Evolutionary conservation across 768 basidiomycete species (phyloP).

Genomic region (Kwoniella bestiolae): DNA sequence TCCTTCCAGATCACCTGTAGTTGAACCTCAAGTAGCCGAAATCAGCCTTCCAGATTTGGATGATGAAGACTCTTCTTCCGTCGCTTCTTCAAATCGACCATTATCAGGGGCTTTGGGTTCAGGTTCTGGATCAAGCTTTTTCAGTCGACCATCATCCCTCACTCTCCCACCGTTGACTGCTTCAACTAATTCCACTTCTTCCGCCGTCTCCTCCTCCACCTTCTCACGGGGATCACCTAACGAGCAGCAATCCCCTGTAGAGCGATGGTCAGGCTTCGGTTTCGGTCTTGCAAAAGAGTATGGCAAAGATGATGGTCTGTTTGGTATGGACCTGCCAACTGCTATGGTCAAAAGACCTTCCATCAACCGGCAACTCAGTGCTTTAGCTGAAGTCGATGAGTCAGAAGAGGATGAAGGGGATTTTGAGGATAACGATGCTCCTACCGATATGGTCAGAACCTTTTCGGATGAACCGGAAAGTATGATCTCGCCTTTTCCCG

Average conservation of each 20-base stretch:
- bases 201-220: conserved; percentile 7
- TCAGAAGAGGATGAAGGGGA: conserved; percentile 38
- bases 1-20: neutral
- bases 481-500: neutral
- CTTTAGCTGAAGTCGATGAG: conserved; percentile 50
- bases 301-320: conserved; percentile 21
- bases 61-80: conserved; percentile 41
- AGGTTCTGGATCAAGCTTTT: conserved; percentile 21
- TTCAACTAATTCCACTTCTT: conserved; percentile 14
- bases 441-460: conserved; percentile 6
- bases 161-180: conserved; percentile 19
- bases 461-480: conserved; percentile 9
- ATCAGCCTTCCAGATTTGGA: conserved; percentile 48
- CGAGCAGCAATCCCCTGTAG: conserved; percentile 27
- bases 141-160: conserved; percentile 25
- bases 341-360: conserved; percentile 34
- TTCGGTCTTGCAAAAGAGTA: conserved; percentile 27
- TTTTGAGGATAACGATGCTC: conserved; percentile 8
- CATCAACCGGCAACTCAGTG: conserved; percentile 34
- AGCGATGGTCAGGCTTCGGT: conserved; percentile 28
- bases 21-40: conserved; percentile 25
- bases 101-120: conserved; percentile 37
- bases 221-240: conserved; percentile 23
- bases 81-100: conserved; percentile 34
- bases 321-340: conserved; percentile 20